Conservation (phyloP, 148 eudicot species). For the Linanthus parryae region DNA sequence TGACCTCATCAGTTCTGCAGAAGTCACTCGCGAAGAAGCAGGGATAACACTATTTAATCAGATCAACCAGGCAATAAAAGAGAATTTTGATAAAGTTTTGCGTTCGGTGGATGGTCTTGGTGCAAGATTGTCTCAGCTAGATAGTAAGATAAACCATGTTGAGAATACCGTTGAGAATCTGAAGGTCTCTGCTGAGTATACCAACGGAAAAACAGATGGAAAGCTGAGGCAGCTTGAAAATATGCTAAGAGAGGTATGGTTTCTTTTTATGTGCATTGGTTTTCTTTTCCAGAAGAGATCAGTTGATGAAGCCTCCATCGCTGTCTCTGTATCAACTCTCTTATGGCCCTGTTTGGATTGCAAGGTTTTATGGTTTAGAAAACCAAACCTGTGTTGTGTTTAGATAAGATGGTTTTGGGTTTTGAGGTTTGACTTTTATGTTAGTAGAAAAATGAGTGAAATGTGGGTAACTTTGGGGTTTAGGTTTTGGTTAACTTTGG, state of each 20-base stretch:
- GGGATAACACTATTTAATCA: slow-evolving; percentile 16
- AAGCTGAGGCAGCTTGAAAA: slow-evolving; percentile 82
- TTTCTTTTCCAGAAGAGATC: slow-evolving; percentile 10
- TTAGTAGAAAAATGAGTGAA: too few relatives aligned
- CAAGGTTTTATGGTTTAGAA: too few relatives aligned
- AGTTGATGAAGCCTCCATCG: slow-evolving; percentile 12
- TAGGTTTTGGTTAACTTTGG: too few relatives aligned
- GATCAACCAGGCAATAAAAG: slow-evolving; percentile 73
- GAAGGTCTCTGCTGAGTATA: slow-evolving; percentile 60
- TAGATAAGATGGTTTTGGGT: too few relatives aligned
- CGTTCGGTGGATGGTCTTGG: slow-evolving; percentile 71
- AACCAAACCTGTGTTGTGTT: too few relatives aligned
- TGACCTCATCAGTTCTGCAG: slow-evolving; percentile 3
- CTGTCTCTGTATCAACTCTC: background rate
- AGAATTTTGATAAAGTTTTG: slow-evolving; percentile 55
- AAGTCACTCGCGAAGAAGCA: slow-evolving; percentile 3
- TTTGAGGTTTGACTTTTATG: too few relatives aligned
- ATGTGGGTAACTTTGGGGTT: too few relatives aligned
- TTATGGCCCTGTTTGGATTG: too few relatives aligned
- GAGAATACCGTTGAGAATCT: slow-evolving; percentile 83
- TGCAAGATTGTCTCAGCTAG: slow-evolving; percentile 77
- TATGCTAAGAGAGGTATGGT: slow-evolving; percentile 75
- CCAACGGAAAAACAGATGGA: slow-evolving; percentile 69
- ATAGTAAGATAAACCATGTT: slow-evolving; percentile 57
- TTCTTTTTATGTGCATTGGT: too few relatives aligned